Evolutionary conservation across 495 filamentous ascomycete species (phyloP).

Genomic region (Aspergillus bertholletiae): DNA sequence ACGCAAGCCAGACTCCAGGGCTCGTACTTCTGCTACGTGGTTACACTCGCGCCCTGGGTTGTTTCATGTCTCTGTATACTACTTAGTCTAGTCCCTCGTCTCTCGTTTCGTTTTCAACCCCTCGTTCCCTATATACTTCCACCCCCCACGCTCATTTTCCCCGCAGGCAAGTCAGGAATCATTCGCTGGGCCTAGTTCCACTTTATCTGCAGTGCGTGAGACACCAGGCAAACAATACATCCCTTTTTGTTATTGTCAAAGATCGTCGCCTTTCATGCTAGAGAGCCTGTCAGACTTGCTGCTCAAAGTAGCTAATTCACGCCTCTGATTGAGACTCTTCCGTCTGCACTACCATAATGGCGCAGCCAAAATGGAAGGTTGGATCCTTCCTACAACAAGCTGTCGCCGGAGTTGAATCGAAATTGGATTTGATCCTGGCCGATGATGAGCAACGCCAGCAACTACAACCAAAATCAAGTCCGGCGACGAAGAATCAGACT

Average conservation of each 20-base stretch:
- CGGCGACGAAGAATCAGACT: slow-evolving; percentile 22
- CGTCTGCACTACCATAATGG: slow-evolving; percentile 24
- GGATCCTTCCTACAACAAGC: slow-evolving; percentile 87
- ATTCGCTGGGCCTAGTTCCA: not conserved
- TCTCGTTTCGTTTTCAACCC: slow-evolving; percentile 5
- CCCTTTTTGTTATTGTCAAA: slow-evolving; percentile 15
- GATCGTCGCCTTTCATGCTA: slow-evolving; percentile 20
- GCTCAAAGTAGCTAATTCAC: slow-evolving; percentile 9
- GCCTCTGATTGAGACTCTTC: not conserved
- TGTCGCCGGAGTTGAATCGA: slow-evolving; percentile 89
- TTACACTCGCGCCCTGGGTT: not conserved
- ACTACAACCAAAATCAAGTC: slow-evolving; percentile 17
- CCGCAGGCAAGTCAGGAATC: not conserved
- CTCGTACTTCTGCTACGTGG: slow-evolving; percentile 2
- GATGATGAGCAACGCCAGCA: slow-evolving; percentile 58
- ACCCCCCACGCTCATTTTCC: slow-evolving; percentile 1
- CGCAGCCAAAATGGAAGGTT: slow-evolving; percentile 43
- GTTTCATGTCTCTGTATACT: not conserved
- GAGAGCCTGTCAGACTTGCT: slow-evolving; percentile 14
- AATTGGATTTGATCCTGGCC: slow-evolving; percentile 85
- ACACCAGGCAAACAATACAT: slow-evolving; percentile 17
- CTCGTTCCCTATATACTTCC: slow-evolving; percentile 1
- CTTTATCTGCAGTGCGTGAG: slow-evolving; percentile 8
- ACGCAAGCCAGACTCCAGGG: slow-evolving; percentile 18
- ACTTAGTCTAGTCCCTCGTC: slow-evolving; percentile 5